These are phyloP conservation scores for Mycena polygramma DNA, from an alignment of 768 basidiomycete species.

Conservation along the genomic window DNA sequence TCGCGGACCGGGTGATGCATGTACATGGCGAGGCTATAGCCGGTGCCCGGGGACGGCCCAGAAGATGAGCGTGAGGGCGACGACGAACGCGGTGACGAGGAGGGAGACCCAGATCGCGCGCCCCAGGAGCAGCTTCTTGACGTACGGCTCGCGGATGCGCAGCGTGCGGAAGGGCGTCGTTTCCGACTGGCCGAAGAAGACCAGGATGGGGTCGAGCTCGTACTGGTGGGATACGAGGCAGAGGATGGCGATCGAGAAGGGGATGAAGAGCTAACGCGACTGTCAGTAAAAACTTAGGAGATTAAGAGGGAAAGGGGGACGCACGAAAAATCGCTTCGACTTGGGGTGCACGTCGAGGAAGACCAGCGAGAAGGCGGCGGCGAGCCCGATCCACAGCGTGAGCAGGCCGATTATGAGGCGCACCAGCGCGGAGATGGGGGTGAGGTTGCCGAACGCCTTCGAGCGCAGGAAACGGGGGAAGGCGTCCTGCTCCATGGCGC, in stretches of 20 bases:
- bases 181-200: conserved; percentile 94
- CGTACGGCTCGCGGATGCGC: conserved; percentile 92
- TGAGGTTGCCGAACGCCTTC: conserved; percentile 98
- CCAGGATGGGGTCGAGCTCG: conserved; percentile 95
- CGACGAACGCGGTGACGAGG: conserved; percentile 81
- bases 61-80: conserved; percentile 90
- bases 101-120: conserved; percentile 93
- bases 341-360: conserved; percentile 96
- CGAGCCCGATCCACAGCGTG: conserved; percentile 94
- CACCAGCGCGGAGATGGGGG: conserved; percentile 89
- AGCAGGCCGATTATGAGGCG: conserved; percentile 88
- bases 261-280: conserved; percentile 84
- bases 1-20: no score
- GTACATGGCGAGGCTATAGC: conserved; percentile 58
- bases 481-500: conserved; percentile 95
- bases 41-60: conserved; percentile 97
- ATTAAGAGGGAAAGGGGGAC: conserved; percentile 44
- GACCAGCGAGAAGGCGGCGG: conserved; percentile 89
- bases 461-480: conserved; percentile 94
- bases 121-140: conserved; percentile 89
- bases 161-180: conserved; percentile 97
- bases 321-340: conserved; percentile 93
- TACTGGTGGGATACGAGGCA: conserved; percentile 97
- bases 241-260: conserved; percentile 90
- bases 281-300: conserved; percentile 19